phyloP scores from a whole-genome alignment of 148 eudicot species.

The Camellia granthamiana region DNA sequence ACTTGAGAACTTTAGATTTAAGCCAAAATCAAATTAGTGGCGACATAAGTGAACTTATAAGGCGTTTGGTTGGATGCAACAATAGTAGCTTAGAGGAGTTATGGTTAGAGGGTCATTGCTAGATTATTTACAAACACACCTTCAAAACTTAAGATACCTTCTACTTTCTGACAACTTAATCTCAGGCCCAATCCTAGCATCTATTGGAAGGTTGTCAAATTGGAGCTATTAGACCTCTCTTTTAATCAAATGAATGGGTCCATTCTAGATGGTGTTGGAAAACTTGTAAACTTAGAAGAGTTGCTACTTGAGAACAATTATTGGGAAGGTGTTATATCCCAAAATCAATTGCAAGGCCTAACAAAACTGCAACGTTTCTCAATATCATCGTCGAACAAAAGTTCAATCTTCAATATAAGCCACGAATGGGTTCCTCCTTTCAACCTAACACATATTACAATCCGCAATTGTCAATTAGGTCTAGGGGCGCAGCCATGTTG shows the following conservation, averaged over 20 bases:
- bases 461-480: no score
- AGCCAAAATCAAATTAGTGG: background rate
- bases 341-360: background rate
- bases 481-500: no score
- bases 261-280: slow-evolving; percentile 15
- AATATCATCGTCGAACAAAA: no score
- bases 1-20: slow-evolving; percentile 1
- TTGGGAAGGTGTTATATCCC: slow-evolving; percentile 11
- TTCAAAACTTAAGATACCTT: slow-evolving; percentile 5
- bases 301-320: slow-evolving; percentile 1
- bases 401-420: no score
- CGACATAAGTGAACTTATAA: slow-evolving; percentile 1
- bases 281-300: background rate
- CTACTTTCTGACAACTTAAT: slow-evolving; percentile 2
- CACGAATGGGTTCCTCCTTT: no score
- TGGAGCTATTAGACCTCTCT: slow-evolving; percentile 5
- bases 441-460: no score
- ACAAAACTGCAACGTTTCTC: slow-evolving; percentile 3
- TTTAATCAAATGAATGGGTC: slow-evolving; percentile 20
- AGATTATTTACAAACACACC: no score
- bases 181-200: slow-evolving; percentile 2
- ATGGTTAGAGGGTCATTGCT: no score
- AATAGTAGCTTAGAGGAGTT: no score
- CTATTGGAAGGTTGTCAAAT: slow-evolving; percentile 5
- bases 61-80: background rate